Evolutionary conservation across 1,139 yeast genomes (phyloP).

Genomic region (Debaryomyces robertsiae): DNA sequence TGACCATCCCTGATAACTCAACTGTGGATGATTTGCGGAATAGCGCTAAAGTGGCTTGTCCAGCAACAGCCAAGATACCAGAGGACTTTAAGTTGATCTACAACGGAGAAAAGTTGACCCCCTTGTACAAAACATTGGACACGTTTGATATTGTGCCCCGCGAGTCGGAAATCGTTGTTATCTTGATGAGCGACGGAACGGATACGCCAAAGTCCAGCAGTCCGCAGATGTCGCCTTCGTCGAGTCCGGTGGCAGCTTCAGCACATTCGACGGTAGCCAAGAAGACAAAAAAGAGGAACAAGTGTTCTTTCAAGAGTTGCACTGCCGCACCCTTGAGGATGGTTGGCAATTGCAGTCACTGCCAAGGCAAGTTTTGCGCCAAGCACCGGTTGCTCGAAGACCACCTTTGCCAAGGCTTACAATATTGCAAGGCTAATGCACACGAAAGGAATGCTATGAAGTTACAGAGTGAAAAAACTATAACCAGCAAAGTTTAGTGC

Average conservation of each 20-base stretch:
- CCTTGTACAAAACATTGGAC: slow-evolving; percentile 27
- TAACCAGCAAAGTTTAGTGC: slow-evolving; percentile 32
- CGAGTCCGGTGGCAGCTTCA: slow-evolving; percentile 15
- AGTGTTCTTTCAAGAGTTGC: slow-evolving; percentile 67
- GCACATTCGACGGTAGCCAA: slow-evolving; percentile 25
- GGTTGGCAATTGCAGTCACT: slow-evolving; percentile 86
- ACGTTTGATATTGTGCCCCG: slow-evolving; percentile 25
- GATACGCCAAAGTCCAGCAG: slow-evolving; percentile 22
- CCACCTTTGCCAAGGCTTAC: slow-evolving; percentile 78
- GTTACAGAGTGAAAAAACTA: slow-evolving; percentile 47
- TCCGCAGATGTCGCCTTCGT: slow-evolving; percentile 13
- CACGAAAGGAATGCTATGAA: slow-evolving; percentile 51
- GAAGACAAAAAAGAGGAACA: slow-evolving; percentile 55
- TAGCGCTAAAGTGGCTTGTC: slow-evolving; percentile 46
- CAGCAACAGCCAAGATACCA: slow-evolving; percentile 37
- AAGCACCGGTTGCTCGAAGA: slow-evolving; percentile 86
- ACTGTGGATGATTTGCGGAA: slow-evolving; percentile 52
- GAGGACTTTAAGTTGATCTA: slow-evolving; percentile 50
- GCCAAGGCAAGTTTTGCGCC: slow-evolving; percentile 86
- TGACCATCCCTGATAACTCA: slow-evolving; percentile 52
- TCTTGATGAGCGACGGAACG: slow-evolving; percentile 45
- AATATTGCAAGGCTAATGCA: slow-evolving; percentile 77
- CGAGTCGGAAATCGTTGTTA: slow-evolving; percentile 36
- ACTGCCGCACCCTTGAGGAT: slow-evolving; percentile 71
- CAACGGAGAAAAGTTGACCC: slow-evolving; percentile 53